Conservation (phyloP, 805 yeast species). For the Candida patagonica region DNA sequence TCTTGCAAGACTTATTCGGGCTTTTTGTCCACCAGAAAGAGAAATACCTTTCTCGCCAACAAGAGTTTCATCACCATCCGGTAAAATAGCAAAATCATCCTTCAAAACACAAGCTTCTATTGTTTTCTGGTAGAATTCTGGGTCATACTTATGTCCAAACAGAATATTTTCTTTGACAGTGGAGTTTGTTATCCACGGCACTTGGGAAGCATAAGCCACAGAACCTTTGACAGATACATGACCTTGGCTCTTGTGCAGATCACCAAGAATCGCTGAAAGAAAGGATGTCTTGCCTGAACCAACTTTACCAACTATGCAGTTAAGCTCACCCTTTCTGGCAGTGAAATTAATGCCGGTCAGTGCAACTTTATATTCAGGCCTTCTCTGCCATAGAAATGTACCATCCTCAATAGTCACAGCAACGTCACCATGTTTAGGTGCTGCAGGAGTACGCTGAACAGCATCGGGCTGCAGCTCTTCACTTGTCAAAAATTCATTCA, state of each 20-base stretch:
- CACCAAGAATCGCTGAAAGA: slow-evolving; percentile 74
- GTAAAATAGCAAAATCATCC: slow-evolving; percentile 55
- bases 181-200: slow-evolving; percentile 97
- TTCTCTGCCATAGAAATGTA: slow-evolving; percentile 52
- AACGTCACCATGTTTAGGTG: slow-evolving; percentile 58
- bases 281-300: slow-evolving; percentile 86
- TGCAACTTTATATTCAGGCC: slow-evolving; percentile 41
- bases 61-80: slow-evolving; percentile 70
- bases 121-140: slow-evolving; percentile 42
- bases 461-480: slow-evolving; percentile 77
- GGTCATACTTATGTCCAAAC: slow-evolving; percentile 53
- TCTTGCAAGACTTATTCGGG: slow-evolving; percentile 69
- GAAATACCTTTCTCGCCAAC: slow-evolving; percentile 84
- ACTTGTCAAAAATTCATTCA: slow-evolving; percentile 60
- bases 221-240: slow-evolving; percentile 62
- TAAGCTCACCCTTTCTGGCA: slow-evolving; percentile 71
- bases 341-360: slow-evolving; percentile 56
- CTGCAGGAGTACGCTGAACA: slow-evolving; percentile 40
- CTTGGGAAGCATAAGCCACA: slow-evolving; percentile 80
- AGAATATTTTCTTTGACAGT: slow-evolving; percentile 68
- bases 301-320: slow-evolving; percentile 83
- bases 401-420: slow-evolving; percentile 32
- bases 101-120: slow-evolving; percentile 58
- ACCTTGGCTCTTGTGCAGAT: slow-evolving; percentile 68
- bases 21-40: slow-evolving; percentile 84